Percentiles rank a stretch among this genome's conserved stretches.
Conservation (phyloP, 2,329 filamentous ascomycete species). For the Rhinocladiella mackenziei region DNA sequence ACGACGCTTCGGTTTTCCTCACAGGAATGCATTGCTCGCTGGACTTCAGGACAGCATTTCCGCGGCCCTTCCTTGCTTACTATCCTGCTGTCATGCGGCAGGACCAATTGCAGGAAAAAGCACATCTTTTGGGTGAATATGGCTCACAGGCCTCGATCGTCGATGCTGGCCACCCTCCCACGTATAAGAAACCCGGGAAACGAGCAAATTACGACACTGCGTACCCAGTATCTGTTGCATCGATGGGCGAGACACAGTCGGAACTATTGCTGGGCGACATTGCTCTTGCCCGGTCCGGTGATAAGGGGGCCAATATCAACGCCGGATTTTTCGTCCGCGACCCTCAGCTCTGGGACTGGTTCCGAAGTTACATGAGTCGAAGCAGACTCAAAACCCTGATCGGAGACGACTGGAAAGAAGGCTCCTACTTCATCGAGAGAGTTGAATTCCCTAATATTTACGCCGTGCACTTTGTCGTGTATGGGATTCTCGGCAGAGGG, state of each 20-base stretch:
- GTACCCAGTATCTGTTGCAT: constrained; percentile 14
- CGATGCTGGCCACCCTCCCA: constrained; percentile 5
- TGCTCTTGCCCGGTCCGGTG: constrained; percentile 39
- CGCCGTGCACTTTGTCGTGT: constrained; percentile 22
- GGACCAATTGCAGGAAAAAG: constrained; percentile 28
- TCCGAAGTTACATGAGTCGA: constrained; percentile 30
- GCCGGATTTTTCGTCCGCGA: constrained; percentile 45
- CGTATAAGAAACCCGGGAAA: constrained; percentile 20
- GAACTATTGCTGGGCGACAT: constrained; percentile 35
- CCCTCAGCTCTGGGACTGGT: constrained; percentile 44
- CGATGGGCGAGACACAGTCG: constrained; percentile 30
- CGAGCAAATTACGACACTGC: constrained; percentile 24
- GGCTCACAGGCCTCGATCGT: constrained; percentile 13
- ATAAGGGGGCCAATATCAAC: constrained; percentile 46
- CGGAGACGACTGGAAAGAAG: constrained; percentile 14
- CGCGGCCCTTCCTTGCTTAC: constrained; percentile 40
- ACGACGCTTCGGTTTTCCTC: too few relatives aligned
- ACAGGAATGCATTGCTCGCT: constrained; percentile 38
- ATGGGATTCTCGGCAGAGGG: constrained; percentile 18
- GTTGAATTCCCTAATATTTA: constrained; percentile 16
- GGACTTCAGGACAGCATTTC: constrained; percentile 40
- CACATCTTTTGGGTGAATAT: constrained; percentile 25
- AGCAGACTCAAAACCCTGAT: constrained; percentile 17
- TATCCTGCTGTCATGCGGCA: constrained; percentile 39
- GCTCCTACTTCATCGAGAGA: constrained; percentile 15